Conservation (phyloP, 345 rosid genomes). For the Dimocarpus longan region DNA sequence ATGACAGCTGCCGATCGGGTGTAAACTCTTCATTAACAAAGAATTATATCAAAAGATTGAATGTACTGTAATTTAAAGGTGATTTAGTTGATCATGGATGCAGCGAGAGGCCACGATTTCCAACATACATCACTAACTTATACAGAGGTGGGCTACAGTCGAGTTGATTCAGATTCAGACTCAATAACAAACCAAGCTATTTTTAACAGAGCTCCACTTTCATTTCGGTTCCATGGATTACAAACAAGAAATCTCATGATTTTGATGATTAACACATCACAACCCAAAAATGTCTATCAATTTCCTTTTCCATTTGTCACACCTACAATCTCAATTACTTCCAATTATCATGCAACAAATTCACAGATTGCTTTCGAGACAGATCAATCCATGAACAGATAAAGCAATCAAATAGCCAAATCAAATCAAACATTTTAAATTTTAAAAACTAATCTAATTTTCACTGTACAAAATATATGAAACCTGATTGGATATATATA, state of each 20-base stretch:
- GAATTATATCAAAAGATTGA: background rate
- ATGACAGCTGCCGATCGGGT: no score
- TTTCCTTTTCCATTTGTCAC: background rate
- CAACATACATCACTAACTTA: no score
- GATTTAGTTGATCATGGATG: background rate
- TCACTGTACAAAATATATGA: background rate
- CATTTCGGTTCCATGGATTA: background rate
- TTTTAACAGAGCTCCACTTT: background rate
- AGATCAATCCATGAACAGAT: background rate
- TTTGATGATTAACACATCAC: background rate
- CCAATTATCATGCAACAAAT: background rate
- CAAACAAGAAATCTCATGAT: background rate
- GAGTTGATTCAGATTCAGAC: no score
- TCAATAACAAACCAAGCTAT: background rate
- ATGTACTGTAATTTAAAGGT: background rate
- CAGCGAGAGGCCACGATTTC: background rate
- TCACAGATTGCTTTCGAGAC: background rate
- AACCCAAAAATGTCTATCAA: background rate
- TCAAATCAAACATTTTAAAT: background rate
- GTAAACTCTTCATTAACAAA: background rate
- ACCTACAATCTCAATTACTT: background rate
- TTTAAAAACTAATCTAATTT: no score
- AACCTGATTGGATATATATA: background rate
- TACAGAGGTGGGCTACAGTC: no score
- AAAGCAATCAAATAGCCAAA: no score